Evolutionary conservation across 1,284 basidiomycete genomes (phyloP).

Genomic region (Ceratobasidium sp.): DNA sequence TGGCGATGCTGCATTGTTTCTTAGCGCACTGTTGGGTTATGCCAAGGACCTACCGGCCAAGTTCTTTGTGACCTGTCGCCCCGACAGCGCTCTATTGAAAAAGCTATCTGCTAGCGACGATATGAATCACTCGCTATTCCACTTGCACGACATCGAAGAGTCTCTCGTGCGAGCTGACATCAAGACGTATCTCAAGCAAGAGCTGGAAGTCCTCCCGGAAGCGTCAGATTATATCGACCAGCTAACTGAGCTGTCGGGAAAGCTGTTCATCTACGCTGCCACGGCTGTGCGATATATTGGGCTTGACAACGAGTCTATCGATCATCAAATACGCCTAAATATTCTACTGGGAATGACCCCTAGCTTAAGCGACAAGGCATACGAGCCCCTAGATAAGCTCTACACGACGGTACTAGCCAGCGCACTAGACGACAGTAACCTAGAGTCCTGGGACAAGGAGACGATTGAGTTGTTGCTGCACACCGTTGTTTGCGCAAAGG

Average conservation of each 20-base stretch:
- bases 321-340: neutral
- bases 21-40: constrained; percentile 48
- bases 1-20: constrained; percentile 33
- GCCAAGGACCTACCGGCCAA: no score
- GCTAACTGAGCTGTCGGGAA: neutral
- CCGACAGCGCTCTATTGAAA: constrained; percentile 42
- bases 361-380: neutral
- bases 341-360: neutral
- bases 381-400: neutral
- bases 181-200: neutral
- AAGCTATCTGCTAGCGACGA: neutral
- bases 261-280: constrained; percentile 20
- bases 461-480: neutral
- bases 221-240: neutral
- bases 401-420: neutral
- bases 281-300: constrained; percentile 16
- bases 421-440: neutral
- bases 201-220: neutral
- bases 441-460: neutral
- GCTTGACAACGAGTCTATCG: neutral
- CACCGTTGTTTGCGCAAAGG: no score
- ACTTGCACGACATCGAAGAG: constrained; percentile 25
- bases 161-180: constrained; percentile 11
- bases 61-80: constrained; percentile 52
- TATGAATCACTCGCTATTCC: neutral